These are phyloP conservation scores for Alternaria conjuncta DNA, from an alignment of 2,329 filamentous ascomycete genomes.

Conservation along the genomic window DNA sequence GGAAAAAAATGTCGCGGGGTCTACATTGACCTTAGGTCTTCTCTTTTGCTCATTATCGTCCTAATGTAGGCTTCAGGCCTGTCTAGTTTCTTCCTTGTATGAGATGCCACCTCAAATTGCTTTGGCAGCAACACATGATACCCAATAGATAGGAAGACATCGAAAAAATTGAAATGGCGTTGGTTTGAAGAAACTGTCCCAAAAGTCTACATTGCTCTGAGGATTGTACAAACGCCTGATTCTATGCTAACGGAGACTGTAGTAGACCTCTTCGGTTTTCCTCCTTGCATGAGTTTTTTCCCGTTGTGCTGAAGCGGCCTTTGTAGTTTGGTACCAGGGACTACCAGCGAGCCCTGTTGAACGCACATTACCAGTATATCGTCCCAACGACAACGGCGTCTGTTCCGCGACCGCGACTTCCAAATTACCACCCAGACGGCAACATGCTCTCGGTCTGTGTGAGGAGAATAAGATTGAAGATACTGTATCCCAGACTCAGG, in stretches of 20 bases:
- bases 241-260: neutral
- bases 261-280: neutral
- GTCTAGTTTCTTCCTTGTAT: neutral
- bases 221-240: neutral
- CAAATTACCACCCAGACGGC: neutral
- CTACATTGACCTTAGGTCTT: neutral
- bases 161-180: conserved; percentile 5
- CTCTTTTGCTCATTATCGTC: neutral
- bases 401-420: neutral
- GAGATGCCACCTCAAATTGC: neutral
- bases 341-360: neutral
- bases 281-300: neutral
- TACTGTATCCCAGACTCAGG: neutral
- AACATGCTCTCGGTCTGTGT: neutral
- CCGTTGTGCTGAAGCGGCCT: neutral
- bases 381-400: neutral
- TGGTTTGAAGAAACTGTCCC: neutral
- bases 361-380: neutral
- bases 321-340: neutral
- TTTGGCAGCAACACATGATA: conserved; percentile 10
- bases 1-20: neutral
- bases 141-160: conserved; percentile 11
- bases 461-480: neutral
- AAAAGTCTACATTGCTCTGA: neutral
- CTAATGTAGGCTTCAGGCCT: neutral